Base-by-base conservation (phyloP, 495 filamentous ascomycete species). In the Penicillium psychrofluorescens region DNA sequence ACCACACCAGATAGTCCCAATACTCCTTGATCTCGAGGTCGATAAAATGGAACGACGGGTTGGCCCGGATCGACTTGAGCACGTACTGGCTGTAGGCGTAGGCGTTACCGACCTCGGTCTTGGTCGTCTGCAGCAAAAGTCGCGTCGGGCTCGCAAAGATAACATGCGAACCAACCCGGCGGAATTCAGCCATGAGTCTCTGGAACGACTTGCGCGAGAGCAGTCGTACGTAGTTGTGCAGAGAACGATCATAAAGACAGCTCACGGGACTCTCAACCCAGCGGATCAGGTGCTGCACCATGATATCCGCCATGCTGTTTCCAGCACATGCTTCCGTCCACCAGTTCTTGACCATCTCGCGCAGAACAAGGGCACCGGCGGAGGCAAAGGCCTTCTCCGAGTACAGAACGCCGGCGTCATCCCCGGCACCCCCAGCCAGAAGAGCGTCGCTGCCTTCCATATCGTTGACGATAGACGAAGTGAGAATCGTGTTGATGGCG, bases 1-100 rank as follows among this genome's bases (percentile, higher is more conserved):
- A 96, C 92, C 92, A 99, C n/a, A 95, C 82, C 0, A 99, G 81
- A 62, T 96, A 97, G 58, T 99, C 92, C 92, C 92, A 99, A 61
- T 97, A 99, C 61, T 99, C 92, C 53, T 90, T 95, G 60, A 99
- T 95, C 51, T 96, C 87, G 8, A 99, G 75, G 52, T 99, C 94
- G 38, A 99, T 82, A 64, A 99, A 99, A 60, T 95, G 85, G 72
- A 99, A 99, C 0, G 95, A 76, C 0, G 92, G 90, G 55, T 95
- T 97, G 15, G 81, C 81, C 55, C 92, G 86, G 62, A 99, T 94
- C 12, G 90, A 91, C 69, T 95, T 95, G 46, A 97, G 70, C 38
- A 97, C 95, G 64, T 97, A 99, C 59, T 97, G 86, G 47, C 86
- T 86, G 66, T 96, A 99, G 11, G 94, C 90, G 49, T 85, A 97